Conservation (phyloP, 257 asterid species). For the Nicotiana knightiana region DNA sequence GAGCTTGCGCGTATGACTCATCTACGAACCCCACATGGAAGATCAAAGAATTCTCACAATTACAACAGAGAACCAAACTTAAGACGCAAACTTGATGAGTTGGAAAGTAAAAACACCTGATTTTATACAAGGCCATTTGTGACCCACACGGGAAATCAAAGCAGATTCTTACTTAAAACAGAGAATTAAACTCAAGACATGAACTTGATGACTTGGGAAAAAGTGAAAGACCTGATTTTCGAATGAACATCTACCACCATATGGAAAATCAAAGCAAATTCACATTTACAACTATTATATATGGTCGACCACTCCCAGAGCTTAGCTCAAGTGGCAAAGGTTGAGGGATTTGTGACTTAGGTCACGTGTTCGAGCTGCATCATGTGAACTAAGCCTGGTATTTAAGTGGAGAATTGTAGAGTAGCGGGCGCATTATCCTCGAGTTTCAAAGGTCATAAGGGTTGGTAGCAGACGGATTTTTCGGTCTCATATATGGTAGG, state of each 20-base stretch:
- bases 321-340: too few relatives aligned
- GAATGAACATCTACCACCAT: neutral
- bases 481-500: neutral
- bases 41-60: neutral
- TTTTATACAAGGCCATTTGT: neutral
- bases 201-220: neutral
- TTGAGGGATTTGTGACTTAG: too few relatives aligned
- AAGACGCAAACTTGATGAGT: neutral
- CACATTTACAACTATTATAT: neutral
- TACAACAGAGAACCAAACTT: neutral
- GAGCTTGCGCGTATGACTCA: slow-evolving; percentile 65
- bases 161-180: neutral
- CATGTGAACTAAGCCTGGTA: too few relatives aligned
- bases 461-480: too few relatives aligned
- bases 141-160: neutral
- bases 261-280: neutral
- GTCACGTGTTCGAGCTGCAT: too few relatives aligned
- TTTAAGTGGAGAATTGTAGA: too few relatives aligned
- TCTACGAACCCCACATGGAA: slow-evolving; percentile 28
- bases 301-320: too few relatives aligned
- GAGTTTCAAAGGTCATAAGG: too few relatives aligned
- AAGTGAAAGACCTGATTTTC: neutral
- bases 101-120: neutral
- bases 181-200: neutral
- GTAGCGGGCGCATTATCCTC: too few relatives aligned